Base-by-base conservation (phyloP, 2,329 filamentous ascomycete genomes). In the Claviceps maximensis region DNA sequence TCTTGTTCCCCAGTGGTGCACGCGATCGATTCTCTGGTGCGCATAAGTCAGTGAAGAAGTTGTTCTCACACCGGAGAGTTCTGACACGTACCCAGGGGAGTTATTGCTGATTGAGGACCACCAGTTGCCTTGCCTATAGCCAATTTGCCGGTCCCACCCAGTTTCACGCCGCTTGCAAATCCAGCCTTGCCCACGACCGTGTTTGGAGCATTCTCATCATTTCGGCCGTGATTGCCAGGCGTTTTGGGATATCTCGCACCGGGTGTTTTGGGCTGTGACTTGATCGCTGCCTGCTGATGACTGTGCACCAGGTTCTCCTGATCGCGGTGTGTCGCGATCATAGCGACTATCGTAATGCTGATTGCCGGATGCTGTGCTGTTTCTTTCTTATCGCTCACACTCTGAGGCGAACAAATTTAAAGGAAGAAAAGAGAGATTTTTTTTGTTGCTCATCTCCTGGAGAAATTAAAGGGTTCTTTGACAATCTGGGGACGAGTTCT, bases 1-100 rank as follows among this genome's bases (percentile, higher is more conserved):
- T 97, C 70, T 98, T 98, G 75, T 88, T 85, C 36, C 91, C 91
- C 48, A 98, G 73, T 13, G 89, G 87, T 40, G 90, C 89, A 62
- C 91, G 83, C 55, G 75, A 83, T 55, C 82, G 81, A 29, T 63
- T 62, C 13, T 60, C 68, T 68, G 47, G 48, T 50, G 19, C 47
- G 2, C 27, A 45, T 27, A 45, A 49, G 41, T 62, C 47, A 59
- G 57, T 38, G 5, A 45, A 49, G 31, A 47, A 21, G 12, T 19
- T 50, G 17, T 38, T 44, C n/a, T 12, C 4, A 19, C 33, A 41
- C 2, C 8, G 12, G 15, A 17, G 15, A 42, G 0, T 5, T 19
- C 17, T 27, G 44, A 40, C n/a, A 53, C 77, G 57, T 75, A 95
- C 89, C 86, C 63, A 87, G 76, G 33, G 91, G 91, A 23, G 91